Conservation (phyloP, 176 grass and related monocot genomes). For the Carex kokanica region DNA sequence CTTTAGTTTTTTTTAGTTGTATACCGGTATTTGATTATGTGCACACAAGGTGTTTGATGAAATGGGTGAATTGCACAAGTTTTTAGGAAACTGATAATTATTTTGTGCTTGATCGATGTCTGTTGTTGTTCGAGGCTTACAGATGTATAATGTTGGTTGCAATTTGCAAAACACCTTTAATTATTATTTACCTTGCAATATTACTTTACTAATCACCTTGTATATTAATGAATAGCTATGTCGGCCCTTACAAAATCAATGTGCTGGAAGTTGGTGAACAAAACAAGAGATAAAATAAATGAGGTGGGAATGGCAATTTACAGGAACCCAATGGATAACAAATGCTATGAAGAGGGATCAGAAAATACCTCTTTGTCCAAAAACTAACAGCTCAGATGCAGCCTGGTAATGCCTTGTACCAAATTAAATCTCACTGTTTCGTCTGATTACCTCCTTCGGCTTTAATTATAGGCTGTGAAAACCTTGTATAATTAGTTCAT, state of each 20-base stretch:
- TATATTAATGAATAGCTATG: conserved; percentile 53
- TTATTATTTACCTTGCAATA: background rate
- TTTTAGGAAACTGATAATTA: no score
- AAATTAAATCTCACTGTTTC: background rate
- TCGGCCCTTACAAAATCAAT: conserved; percentile 78
- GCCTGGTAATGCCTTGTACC: conserved; percentile 57
- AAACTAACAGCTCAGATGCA: conserved; percentile 75
- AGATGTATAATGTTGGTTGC: background rate
- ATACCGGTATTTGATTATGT: no score
- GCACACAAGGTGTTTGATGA: no score
- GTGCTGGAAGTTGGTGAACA: conserved; percentile 95
- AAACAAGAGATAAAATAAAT: conserved; percentile 80
- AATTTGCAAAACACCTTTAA: background rate
- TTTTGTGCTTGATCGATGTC: no score
- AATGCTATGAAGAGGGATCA: conserved; percentile 76
- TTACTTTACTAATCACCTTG: background rate
- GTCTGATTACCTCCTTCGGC: background rate
- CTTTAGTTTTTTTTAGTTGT: no score
- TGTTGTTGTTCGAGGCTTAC: background rate
- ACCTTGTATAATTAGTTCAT: background rate
- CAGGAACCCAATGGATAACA: conserved; percentile 88
- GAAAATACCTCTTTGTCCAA: conserved; percentile 72
- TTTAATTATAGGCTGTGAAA: background rate
- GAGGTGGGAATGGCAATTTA: conserved; percentile 87
- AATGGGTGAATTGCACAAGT: no score